A percentile compares a stretch with the other conserved stretches of the same genome.
Conservation (phyloP, 805 yeast genomes). For the Nakazawaea ishiwadae region DNA sequence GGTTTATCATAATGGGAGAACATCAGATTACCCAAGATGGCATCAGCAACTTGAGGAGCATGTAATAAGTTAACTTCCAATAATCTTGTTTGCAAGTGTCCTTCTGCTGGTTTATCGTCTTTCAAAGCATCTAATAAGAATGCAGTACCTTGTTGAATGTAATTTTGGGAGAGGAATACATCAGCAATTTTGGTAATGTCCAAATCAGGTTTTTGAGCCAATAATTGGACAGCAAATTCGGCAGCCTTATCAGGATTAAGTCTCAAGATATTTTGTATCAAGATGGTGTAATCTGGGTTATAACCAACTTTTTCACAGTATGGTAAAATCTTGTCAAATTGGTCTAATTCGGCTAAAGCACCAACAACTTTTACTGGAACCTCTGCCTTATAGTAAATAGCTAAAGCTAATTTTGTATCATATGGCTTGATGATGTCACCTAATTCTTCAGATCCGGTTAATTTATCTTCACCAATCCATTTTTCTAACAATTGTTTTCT, state of each 20-base stretch:
- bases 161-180: slow-evolving; percentile 89
- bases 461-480: slow-evolving; percentile 93
- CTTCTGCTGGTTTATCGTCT: slow-evolving; percentile 90
- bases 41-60: slow-evolving; percentile 99
- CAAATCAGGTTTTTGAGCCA: slow-evolving; percentile 57
- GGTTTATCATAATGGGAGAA: slow-evolving; percentile 94
- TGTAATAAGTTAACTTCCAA: slow-evolving; percentile 88
- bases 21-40: slow-evolving; percentile 92
- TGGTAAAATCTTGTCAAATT: slow-evolving; percentile 92
- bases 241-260: slow-evolving; percentile 97
- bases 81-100: slow-evolving; percentile 91
- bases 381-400: slow-evolving; percentile 82
- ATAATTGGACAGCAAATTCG: slow-evolving; percentile 88
- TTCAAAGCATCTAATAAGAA: slow-evolving; percentile 92
- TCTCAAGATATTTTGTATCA: slow-evolving; percentile 87
- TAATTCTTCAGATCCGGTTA: slow-evolving; percentile 92
- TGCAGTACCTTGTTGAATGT: slow-evolving; percentile 97
- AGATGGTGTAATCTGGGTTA: slow-evolving; percentile 83
- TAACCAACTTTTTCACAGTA: slow-evolving; percentile 87
- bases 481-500: slow-evolving; percentile 91
- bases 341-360: slow-evolving; percentile 90
- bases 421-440: slow-evolving; percentile 93
- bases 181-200: slow-evolving; percentile 88
- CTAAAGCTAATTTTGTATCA: slow-evolving; percentile 82
- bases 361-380: slow-evolving; percentile 87